Evolutionary conservation across 371 early-diverging fungal species (phyloP), one percentile per base, ranked within the genome.

Genomic region (Circinella umbellata): DNA sequence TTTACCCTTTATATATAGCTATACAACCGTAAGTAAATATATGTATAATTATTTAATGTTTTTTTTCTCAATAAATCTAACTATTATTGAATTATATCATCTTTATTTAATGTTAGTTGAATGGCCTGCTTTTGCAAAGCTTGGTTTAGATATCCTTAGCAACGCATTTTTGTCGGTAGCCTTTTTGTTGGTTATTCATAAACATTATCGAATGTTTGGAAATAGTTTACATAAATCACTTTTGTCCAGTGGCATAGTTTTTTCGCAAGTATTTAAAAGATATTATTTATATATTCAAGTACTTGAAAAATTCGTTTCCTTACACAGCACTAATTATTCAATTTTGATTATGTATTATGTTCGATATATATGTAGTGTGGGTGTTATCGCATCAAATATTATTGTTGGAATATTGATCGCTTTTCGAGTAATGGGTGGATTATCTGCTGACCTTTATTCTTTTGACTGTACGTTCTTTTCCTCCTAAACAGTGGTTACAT

Each of bases 51-150:
- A 27, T 27, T 27, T 27, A 2, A 27, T 27, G 27, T 1, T 27
- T 27, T 27, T 27, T 27, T 27, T 27, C 27, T 27, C 27, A 27
- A 27, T 27, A 27, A 27, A 27, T 27, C 27, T 27, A 27, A 15
- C 47, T 47, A 15, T 34, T 38, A 20, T 66, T 15, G 14, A 15
- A 37, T 34, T 38, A n/a, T n/a, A 15, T 17, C 18, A 27, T 42
- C 42, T 42, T 42, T 42, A 6, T 42, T 63, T 36, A 0, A 27
- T 27, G 2, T 27, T 63, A 83, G 84, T 81, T 38, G 77, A 76
- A 69, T 84, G 84, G 84, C 84, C 81, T 14, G 84, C 84, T 6
- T 69, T 81, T 61, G 84, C 81, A 15, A 84, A 84, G 61, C 64
- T 84, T 35, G 76, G 72, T 7, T 42, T 84, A 1, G 84, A 84